phyloP scores from a whole-genome alignment of 2,329 filamentous ascomycete genomes.

The Ophiosphaerella korrae region DNA sequence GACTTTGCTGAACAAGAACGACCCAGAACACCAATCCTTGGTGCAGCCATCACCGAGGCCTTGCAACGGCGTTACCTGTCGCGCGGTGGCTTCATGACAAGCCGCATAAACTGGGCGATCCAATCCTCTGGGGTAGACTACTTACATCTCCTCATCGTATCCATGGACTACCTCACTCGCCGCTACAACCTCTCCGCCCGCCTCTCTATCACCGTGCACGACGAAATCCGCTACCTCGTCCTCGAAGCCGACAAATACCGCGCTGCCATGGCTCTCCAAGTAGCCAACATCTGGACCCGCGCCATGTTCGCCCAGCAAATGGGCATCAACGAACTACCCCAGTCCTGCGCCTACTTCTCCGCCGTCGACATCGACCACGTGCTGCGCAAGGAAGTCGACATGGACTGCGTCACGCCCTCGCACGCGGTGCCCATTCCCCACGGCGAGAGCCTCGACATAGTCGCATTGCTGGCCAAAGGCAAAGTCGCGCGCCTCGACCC shows the following conservation, averaged over 20 bases:
- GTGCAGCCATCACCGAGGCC: slow-evolving; percentile 94
- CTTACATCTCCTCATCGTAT: slow-evolving; percentile 87
- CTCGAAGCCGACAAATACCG: slow-evolving; percentile 84
- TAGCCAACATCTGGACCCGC: slow-evolving; percentile 94
- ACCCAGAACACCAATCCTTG: slow-evolving; percentile 88
- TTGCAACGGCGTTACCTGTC: slow-evolving; percentile 85
- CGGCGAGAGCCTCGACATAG: slow-evolving; percentile 87
- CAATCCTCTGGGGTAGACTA: slow-evolving; percentile 98
- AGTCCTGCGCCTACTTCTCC: slow-evolving; percentile 93
- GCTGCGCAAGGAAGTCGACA: slow-evolving; percentile 95
- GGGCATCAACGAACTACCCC: slow-evolving; percentile 92
- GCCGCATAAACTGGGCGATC: slow-evolving; percentile 98
- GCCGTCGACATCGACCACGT: slow-evolving; percentile 95
- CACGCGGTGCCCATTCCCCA: slow-evolving; percentile 77
- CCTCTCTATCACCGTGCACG: slow-evolving; percentile 91
- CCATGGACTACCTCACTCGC: slow-evolving; percentile 90
- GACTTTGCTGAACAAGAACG: slow-evolving; percentile 95
- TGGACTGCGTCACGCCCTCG: slow-evolving; percentile 94
- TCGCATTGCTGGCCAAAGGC: slow-evolving; percentile 75
- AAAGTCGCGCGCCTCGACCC: slow-evolving; percentile 71
- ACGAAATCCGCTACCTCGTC: slow-evolving; percentile 95
- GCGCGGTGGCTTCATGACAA: slow-evolving; percentile 91
- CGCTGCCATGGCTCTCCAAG: slow-evolving; percentile 88
- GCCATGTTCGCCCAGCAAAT: slow-evolving; percentile 98
- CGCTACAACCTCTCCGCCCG: slow-evolving; percentile 85